These are phyloP conservation scores for Pleomassaria siparia DNA, from an alignment of 2,329 filamentous ascomycete species.

Conservation along the genomic window DNA sequence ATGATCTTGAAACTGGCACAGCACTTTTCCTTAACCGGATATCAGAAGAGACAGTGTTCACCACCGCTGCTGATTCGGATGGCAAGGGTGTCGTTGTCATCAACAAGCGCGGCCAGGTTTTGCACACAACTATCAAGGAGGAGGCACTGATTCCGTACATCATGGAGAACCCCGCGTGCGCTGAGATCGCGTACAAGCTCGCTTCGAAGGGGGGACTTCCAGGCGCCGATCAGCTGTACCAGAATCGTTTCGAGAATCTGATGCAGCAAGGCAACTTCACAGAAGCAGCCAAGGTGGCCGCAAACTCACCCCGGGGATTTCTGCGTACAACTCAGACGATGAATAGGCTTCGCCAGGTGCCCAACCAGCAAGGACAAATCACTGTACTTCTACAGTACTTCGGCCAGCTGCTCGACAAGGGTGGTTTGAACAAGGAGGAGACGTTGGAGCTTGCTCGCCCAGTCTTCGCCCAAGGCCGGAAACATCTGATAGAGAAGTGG, in stretches of 20 bases:
- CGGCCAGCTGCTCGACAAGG: slow-evolving; percentile 95
- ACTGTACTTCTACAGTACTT: slow-evolving; percentile 97
- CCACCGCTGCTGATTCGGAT: slow-evolving; percentile 79
- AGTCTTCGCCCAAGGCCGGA: slow-evolving; percentile 89
- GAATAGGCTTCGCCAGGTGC: slow-evolving; percentile 88
- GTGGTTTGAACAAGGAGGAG: slow-evolving; percentile 86
- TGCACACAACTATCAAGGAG: slow-evolving; percentile 93
- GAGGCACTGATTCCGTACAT: slow-evolving; percentile 89
- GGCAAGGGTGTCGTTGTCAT: slow-evolving; percentile 90
- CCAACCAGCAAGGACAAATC: slow-evolving; percentile 79
- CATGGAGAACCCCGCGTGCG: slow-evolving; percentile 93
- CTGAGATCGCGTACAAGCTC: slow-evolving; percentile 90
- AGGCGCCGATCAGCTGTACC: slow-evolving; percentile 90
- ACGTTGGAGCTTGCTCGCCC: slow-evolving; percentile 91
- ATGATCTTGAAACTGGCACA: slow-evolving; percentile 92
- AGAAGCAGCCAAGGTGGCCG: slow-evolving; percentile 92
- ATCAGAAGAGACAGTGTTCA: slow-evolving; percentile 98
- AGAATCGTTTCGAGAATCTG: slow-evolving; percentile 87
- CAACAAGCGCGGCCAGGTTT: slow-evolving; percentile 95
- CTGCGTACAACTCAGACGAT: slow-evolving; percentile 93
- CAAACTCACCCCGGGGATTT: slow-evolving; percentile 94
- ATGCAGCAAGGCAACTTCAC: slow-evolving; percentile 77
- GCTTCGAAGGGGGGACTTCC: slow-evolving; percentile 91
- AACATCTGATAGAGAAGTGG: slow-evolving; percentile 98
- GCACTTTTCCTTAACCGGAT: slow-evolving; percentile 99